Evolutionary conservation across 768 basidiomycete species (phyloP).

Genomic region (Suillus luteus): DNA sequence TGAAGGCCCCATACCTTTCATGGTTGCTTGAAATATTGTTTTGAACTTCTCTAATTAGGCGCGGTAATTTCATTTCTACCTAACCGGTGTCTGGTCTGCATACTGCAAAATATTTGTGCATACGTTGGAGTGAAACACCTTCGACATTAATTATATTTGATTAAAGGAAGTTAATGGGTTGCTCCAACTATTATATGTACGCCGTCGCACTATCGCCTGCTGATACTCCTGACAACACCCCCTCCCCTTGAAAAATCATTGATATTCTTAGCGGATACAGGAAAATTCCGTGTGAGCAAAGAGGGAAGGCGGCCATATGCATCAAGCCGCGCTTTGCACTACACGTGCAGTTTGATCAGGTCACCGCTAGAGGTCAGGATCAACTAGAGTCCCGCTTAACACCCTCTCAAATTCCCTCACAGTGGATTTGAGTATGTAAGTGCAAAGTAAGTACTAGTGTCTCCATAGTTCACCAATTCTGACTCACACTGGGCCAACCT

Average conservation of each 20-base stretch:
- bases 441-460: not conserved
- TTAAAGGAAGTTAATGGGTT: not conserved
- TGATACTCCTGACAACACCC: not conserved
- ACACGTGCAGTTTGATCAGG: not conserved
- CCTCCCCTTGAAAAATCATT: not conserved
- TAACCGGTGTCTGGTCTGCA: not conserved
- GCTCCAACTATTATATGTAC: not conserved
- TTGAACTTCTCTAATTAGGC: not conserved
- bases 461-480: not conserved
- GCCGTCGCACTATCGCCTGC: not conserved
- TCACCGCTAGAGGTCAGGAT: not conserved
- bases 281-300: not conserved
- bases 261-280: not conserved
- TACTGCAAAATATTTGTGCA: not conserved
- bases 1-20: constrained; percentile 24
- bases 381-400: not conserved
- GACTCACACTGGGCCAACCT: not conserved
- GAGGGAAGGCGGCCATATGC: not conserved
- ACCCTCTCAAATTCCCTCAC: not conserved
- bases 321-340: not conserved
- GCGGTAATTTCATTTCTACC: not conserved
- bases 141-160: not conserved
- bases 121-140: not conserved
- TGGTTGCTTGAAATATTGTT: not conserved
- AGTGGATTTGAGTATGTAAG: not conserved